Conservation (phyloP, 2,329 filamentous ascomycete genomes). For the Plenodomus lindquistii region DNA sequence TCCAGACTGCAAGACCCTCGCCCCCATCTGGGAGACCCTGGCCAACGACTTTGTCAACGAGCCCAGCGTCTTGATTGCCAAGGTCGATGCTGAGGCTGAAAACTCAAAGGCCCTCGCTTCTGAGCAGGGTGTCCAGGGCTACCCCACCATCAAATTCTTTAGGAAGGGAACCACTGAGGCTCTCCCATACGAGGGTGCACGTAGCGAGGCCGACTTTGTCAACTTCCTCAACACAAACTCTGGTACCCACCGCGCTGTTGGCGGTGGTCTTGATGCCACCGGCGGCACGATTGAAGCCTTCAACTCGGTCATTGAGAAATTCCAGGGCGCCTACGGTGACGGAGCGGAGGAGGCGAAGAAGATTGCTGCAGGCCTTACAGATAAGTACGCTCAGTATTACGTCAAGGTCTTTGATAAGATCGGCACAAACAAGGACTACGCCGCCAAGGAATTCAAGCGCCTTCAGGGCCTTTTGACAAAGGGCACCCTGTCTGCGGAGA, state of each 20-base stretch:
- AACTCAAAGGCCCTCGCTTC: conserved; percentile 78
- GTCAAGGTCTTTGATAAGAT: conserved; percentile 88
- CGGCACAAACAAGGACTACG: conserved; percentile 74
- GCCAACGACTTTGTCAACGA: conserved; percentile 81
- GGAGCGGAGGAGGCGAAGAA: conserved; percentile 73
- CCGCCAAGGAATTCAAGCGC: conserved; percentile 80
- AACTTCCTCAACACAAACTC: conserved; percentile 85
- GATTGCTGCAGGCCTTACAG: conserved; percentile 68
- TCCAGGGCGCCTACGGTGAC: conserved; percentile 63
- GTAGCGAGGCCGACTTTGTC: conserved; percentile 75
- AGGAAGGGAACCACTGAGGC: conserved; percentile 76
- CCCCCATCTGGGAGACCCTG: conserved; percentile 86
- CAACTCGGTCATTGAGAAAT: conserved; percentile 75
- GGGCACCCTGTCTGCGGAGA: conserved; percentile 80
- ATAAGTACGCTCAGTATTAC: conserved; percentile 93
- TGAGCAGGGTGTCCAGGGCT: conserved; percentile 78
- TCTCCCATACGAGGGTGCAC: conserved; percentile 73
- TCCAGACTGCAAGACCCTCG: conserved; percentile 93
- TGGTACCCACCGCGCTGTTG: conserved; percentile 80
- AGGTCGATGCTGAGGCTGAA: conserved; percentile 90
- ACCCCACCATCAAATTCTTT: conserved; percentile 99
- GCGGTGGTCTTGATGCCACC: conserved; percentile 75
- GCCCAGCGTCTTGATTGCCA: conserved; percentile 80
- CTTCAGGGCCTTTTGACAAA: conserved; percentile 81
- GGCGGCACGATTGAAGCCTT: conserved; percentile 83